Conservation (phyloP, 495 filamentous ascomycete genomes). For the Trichocladium uniseriatum region DNA sequence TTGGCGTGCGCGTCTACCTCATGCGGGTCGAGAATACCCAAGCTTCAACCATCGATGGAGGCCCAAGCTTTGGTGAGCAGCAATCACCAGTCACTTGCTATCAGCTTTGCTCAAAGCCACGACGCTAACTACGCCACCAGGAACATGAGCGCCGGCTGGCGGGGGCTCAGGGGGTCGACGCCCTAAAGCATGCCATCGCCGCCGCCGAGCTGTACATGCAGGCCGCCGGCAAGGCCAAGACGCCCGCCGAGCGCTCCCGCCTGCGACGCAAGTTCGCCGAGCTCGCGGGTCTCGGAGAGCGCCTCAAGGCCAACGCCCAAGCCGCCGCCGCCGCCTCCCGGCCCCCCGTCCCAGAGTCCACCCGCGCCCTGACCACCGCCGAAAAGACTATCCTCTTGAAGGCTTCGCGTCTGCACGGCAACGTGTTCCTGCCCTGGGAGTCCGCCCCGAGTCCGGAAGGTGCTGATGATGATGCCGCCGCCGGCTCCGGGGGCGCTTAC, state of each 20-base stretch:
- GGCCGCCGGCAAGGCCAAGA: slow-evolving; percentile 47
- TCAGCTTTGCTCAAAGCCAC: too few relatives aligned
- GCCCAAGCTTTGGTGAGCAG: slow-evolving; percentile 16
- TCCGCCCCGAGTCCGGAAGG: slow-evolving; percentile 39
- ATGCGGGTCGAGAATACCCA: not conserved
- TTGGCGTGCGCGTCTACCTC: too few relatives aligned
- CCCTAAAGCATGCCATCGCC: slow-evolving; percentile 61
- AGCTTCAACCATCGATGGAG: slow-evolving; percentile 15
- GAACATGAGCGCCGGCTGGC: slow-evolving; percentile 51
- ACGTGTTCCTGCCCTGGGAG: slow-evolving; percentile 75
- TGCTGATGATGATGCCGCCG: too few relatives aligned
- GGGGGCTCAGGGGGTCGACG: slow-evolving; percentile 49
- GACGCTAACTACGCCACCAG: slow-evolving; percentile 36
- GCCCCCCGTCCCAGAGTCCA: slow-evolving; percentile 43
- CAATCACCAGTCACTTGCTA: not conserved
- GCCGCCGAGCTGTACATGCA: slow-evolving; percentile 73
- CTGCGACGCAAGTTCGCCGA: slow-evolving; percentile 57
- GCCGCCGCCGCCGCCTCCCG: slow-evolving; percentile 16
- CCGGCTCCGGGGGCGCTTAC: slow-evolving; percentile 28
- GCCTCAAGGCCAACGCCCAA: slow-evolving; percentile 49
- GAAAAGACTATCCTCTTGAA: slow-evolving; percentile 74
- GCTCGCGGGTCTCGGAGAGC: slow-evolving; percentile 59
- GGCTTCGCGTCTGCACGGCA: slow-evolving; percentile 69
- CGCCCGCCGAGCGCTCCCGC: slow-evolving; percentile 44
- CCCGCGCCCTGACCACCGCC: slow-evolving; percentile 53